These are phyloP conservation scores for Anisogramma anomala DNA, from an alignment of 2,329 filamentous ascomycete species.

Conservation along the genomic window DNA sequence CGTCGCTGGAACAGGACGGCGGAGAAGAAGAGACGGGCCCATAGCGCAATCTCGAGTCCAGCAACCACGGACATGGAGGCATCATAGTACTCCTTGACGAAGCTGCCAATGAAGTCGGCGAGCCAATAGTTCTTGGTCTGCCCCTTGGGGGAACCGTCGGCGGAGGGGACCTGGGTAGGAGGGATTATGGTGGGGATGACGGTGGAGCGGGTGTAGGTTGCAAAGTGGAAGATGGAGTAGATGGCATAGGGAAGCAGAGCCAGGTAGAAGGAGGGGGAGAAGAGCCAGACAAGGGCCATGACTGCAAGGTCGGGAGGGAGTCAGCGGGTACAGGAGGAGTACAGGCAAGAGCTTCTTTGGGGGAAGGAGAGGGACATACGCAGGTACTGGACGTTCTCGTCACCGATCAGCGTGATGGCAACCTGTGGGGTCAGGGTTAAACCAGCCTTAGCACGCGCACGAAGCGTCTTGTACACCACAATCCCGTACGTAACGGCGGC, in stretches of 20 bases:
- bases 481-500: slow-evolving; percentile 93
- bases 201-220: slow-evolving; percentile 90
- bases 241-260: slow-evolving; percentile 89
- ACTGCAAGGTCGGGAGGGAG: slow-evolving; percentile 34
- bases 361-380: slow-evolving; percentile 44
- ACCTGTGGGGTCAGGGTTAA: slow-evolving; percentile 47
- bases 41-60: slow-evolving; percentile 74
- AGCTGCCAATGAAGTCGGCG: slow-evolving; percentile 74
- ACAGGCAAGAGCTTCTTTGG: background rate
- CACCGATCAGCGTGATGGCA: slow-evolving; percentile 55
- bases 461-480: slow-evolving; percentile 95
- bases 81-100: slow-evolving; percentile 98
- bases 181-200: slow-evolving; percentile 78
- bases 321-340: slow-evolving; percentile 12
- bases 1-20: slow-evolving; percentile 81
- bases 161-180: slow-evolving; percentile 40
- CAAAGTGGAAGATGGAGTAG: slow-evolving; percentile 97
- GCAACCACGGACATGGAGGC: slow-evolving; percentile 89
- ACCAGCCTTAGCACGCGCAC: slow-evolving; percentile 68
- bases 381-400: slow-evolving; percentile 98
- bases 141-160: slow-evolving; percentile 48
- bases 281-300: slow-evolving; percentile 92
- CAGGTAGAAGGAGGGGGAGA: slow-evolving; percentile 76
- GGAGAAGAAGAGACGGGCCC: slow-evolving; percentile 69
- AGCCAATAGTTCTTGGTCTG: slow-evolving; percentile 45